Percentiles rank a stretch among this genome's conserved stretches.
Evolutionary conservation across 179 eudicot species (phyloP).

Genomic region (Beta corolliflora): DNA sequence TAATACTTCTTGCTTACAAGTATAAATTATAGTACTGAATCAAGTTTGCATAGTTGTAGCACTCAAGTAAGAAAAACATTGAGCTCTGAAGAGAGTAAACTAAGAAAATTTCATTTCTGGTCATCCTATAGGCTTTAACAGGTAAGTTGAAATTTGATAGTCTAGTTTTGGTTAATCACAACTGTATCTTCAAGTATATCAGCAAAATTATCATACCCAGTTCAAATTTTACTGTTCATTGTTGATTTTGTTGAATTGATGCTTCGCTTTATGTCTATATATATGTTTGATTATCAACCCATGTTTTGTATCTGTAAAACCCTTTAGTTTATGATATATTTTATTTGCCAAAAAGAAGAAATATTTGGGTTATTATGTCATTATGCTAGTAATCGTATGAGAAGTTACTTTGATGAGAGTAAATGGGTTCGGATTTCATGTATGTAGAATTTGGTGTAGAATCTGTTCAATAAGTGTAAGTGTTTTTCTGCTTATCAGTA

Average conservation of each 20-base stretch:
- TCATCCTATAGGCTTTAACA: background rate
- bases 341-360: background rate
- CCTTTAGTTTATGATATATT: background rate
- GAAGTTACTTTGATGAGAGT: background rate
- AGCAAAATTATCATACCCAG: conserved; percentile 12
- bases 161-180: background rate
- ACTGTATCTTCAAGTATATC: background rate
- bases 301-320: background rate
- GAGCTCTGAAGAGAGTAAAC: too few species aligned
- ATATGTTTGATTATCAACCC: background rate
- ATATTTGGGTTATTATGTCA: background rate
- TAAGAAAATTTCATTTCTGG: too few species aligned
- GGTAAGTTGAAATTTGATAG: conserved; percentile 5
- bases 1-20: too few species aligned
- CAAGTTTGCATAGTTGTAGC: too few species aligned
- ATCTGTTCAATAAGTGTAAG: background rate
- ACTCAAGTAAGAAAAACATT: too few species aligned
- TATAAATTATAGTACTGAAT: too few species aligned
- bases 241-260: background rate
- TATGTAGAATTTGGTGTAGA: background rate
- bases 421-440: background rate
- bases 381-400: background rate
- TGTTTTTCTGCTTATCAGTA: background rate
- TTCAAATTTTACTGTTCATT: background rate
- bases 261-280: background rate